Evolutionary conservation across 306 rosid genomes (phyloP).

Genomic region (Glycine latifolia): DNA sequence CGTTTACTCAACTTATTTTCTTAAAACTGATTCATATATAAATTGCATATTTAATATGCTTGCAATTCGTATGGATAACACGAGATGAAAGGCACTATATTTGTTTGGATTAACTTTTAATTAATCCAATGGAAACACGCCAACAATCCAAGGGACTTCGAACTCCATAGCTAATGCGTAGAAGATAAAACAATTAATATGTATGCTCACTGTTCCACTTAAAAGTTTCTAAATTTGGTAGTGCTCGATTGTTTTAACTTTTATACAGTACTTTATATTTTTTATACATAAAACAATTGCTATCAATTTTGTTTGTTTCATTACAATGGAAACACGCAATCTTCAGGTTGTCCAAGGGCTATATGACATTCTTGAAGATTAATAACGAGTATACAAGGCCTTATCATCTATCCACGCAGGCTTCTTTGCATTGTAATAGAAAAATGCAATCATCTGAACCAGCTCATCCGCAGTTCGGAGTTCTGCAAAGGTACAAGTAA

Average conservation of each 20-base stretch:
- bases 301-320: background rate
- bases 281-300: background rate
- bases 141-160: too few relatives aligned
- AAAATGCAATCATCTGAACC: slow-evolving; percentile 92
- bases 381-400: slow-evolving; percentile 53
- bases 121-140: too few relatives aligned
- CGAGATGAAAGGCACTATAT: too few relatives aligned
- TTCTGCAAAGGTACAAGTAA: slow-evolving; percentile 54
- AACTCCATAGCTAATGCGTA: too few relatives aligned
- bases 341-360: slow-evolving; percentile 18
- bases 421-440: slow-evolving; percentile 91
- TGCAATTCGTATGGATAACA: too few relatives aligned
- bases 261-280: background rate
- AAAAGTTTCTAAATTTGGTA: slow-evolving; percentile 19
- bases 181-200: background rate
- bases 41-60: background rate
- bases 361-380: background rate
- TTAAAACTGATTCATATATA: background rate
- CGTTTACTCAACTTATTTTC: too few relatives aligned
- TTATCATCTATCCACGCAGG: slow-evolving; percentile 83
- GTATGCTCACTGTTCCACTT: background rate
- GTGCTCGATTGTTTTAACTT: background rate
- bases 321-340: slow-evolving; percentile 7
- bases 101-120: too few relatives aligned
- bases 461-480: slow-evolving; percentile 73